Percentiles rank a stretch among this genome's conserved stretches.
Evolutionary conservation across 2,329 filamentous ascomycete species (phyloP).

Genomic region (Ilyonectria destructans): DNA sequence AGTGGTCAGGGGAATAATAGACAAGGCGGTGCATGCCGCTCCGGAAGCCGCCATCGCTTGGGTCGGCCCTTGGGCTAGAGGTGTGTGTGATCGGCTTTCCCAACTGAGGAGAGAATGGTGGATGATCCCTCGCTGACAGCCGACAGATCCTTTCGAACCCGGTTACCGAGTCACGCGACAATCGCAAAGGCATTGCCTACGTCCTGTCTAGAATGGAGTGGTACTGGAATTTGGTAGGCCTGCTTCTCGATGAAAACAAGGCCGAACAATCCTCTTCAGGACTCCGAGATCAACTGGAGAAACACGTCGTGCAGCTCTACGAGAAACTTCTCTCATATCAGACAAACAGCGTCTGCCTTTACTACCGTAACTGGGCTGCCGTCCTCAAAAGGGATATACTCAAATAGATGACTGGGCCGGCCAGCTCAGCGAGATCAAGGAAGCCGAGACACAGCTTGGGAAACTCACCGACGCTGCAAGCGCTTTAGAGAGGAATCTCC

Average conservation of each 20-base stretch:
- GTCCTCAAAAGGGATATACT: constrained; percentile 51
- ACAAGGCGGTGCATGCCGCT: neutral
- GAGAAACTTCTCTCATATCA: constrained; percentile 58
- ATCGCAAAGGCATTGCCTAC: constrained; percentile 52
- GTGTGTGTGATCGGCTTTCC: constrained; percentile 39
- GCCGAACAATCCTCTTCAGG: constrained; percentile 27
- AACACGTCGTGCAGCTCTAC: constrained; percentile 56
- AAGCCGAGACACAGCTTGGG: constrained; percentile 36
- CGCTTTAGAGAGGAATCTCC: constrained; percentile 17
- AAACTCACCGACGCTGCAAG: constrained; percentile 7
- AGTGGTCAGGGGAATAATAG: constrained; percentile 19
- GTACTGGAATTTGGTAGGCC: constrained; percentile 55
- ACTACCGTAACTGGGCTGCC: constrained; percentile 50
- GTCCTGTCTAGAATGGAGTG: constrained; percentile 44
- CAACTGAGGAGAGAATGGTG: neutral
- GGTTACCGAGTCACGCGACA: constrained; percentile 41
- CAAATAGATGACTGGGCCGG: constrained; percentile 56
- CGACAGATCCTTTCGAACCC: constrained; percentile 53
- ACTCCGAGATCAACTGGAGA: constrained; percentile 47
- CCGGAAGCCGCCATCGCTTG: too few species aligned
- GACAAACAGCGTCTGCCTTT: constrained; percentile 59
- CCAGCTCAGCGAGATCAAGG: constrained; percentile 46
- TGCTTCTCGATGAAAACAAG: constrained; percentile 47
- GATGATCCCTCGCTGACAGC: constrained; percentile 2
- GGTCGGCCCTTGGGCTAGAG: too few species aligned